Conservation (phyloP, 75 land plant species). For the Larix kaempferi region DNA sequence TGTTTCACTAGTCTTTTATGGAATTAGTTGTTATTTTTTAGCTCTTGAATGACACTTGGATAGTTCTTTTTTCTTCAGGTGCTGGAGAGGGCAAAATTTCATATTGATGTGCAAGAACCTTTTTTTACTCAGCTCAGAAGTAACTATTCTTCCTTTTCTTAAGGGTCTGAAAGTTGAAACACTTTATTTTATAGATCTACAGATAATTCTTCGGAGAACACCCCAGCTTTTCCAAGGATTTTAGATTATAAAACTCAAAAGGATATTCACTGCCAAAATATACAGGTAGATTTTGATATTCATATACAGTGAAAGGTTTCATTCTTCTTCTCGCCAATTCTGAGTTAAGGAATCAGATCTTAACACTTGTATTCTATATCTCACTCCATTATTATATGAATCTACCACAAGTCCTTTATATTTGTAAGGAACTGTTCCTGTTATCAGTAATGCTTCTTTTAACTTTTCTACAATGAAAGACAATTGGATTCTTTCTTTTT, state of each 20-base stretch:
- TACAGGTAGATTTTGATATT: neutral
- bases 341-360: neutral
- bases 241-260: neutral
- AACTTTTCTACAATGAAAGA: too few species aligned
- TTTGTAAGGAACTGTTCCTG: too few species aligned
- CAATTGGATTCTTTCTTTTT: too few species aligned
- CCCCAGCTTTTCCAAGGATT: neutral
- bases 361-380: too few species aligned
- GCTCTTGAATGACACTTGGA: constrained; percentile 1
- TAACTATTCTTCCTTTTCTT: constrained; percentile 10
- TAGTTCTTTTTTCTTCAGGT: constrained; percentile 32
- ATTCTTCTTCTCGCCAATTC: neutral
- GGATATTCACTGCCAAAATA: neutral
- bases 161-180: neutral
- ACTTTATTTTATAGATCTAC: neutral
- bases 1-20: neutral
- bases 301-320: neutral
- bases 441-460: too few species aligned
- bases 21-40: neutral
- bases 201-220: neutral
- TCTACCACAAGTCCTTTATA: too few species aligned
- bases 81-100: constrained; percentile 34
- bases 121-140: constrained; percentile 68
- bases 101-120: constrained; percentile 83
- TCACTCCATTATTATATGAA: too few species aligned